Base-by-base conservation (phyloP, 495 filamentous ascomycete genomes). In the Evernia prunastri region DNA sequence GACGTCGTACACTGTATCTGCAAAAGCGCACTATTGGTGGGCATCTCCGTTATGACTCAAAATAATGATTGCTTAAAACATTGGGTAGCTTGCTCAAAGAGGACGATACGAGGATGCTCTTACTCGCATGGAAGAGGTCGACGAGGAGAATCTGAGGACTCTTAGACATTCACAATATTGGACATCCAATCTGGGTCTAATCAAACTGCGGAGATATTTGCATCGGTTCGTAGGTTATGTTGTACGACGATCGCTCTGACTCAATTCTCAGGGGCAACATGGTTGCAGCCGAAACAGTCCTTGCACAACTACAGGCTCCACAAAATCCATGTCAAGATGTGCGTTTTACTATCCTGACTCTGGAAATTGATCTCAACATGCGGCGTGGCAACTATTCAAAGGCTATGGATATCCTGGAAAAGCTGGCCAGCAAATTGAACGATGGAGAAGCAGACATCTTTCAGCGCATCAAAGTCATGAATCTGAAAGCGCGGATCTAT, bases 161-260 rank as follows among this genome's bases (percentile, higher is more conserved):
- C 81, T 92, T 61, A 94, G 89, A 72, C 79, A 87, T 18, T 86
- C 87, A 68, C 91, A 96, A 73, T 84, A 89, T 71, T 92, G 91
- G 88, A 79, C 83, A 18, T 83, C 84, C 37, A 91, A 87, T 71
- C 82, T 85, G 6, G 89, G 86, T 1, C 74, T 95, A 12, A 75
- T 96, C 13, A 87, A 88, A 70, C 75, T 95, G 13, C 84, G 81
- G 69, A 80, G 84, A 60, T 84, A 87, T 69, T 80, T 96, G 11
- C 86, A 89, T 67, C 76, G 78, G 86, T 87, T 66, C 65, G 71
- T 33, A 45, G 43, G 51, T 45, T 23, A 25, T 57, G 29, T 9
- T 31, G 39, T 33, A 56, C 25, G 53, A 6, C 25, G 39, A 27
- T 56, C 61, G 20, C 33, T 29, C 61, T 63, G 31, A 63, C n/a